Percentiles rank a stretch among this genome's conserved stretches.
Conservation (phyloP, 371 early-diverging fungal genomes). For the Rhizopus delemar region DNA sequence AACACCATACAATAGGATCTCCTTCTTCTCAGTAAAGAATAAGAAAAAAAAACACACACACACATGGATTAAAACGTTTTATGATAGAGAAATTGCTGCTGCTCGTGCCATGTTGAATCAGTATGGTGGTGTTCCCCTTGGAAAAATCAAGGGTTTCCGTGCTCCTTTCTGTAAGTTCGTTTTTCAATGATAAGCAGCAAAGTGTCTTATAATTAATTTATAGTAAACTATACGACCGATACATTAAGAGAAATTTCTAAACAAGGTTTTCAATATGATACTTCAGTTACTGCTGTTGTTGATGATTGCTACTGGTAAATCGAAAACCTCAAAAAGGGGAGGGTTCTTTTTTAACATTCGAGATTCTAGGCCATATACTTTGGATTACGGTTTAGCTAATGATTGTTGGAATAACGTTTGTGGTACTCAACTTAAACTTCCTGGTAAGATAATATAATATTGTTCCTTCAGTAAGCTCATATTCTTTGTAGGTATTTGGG, state of each 20-base stretch:
- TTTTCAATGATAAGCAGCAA: background rate
- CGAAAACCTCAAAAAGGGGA: background rate
- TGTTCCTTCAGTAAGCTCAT: conserved; percentile 6
- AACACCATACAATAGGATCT: conserved; percentile 20
- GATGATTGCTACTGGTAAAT: conserved; percentile 62
- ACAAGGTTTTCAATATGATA: conserved; percentile 70
- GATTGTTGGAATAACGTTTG: conserved; percentile 73
- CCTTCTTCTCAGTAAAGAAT: conserved; percentile 46
- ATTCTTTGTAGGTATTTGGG: conserved; percentile 64
- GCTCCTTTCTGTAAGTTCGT: conserved; percentile 62
- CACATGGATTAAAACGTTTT: conserved; percentile 2
- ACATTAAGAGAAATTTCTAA: conserved; percentile 54
- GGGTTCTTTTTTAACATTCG: background rate
- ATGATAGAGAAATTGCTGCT: conserved; percentile 59
- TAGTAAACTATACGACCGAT: conserved; percentile 63
- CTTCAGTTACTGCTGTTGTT: conserved; percentile 56
- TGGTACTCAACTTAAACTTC: conserved; percentile 47
- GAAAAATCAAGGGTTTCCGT: conserved; percentile 71
- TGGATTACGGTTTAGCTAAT: conserved; percentile 71
- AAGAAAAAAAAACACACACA: conserved; percentile 2
- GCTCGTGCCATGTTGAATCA: conserved; percentile 58
- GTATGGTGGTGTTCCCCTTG: conserved; percentile 66
- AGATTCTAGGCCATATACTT: conserved; percentile 65
- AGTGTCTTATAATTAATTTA: background rate
- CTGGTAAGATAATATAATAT: conserved; percentile 32